Percentiles rank a stretch among this genome's conserved stretches.
phyloP scores from a whole-genome alignment of 495 filamentous ascomycete genomes.

The Aspergillus carlsbadensis region DNA sequence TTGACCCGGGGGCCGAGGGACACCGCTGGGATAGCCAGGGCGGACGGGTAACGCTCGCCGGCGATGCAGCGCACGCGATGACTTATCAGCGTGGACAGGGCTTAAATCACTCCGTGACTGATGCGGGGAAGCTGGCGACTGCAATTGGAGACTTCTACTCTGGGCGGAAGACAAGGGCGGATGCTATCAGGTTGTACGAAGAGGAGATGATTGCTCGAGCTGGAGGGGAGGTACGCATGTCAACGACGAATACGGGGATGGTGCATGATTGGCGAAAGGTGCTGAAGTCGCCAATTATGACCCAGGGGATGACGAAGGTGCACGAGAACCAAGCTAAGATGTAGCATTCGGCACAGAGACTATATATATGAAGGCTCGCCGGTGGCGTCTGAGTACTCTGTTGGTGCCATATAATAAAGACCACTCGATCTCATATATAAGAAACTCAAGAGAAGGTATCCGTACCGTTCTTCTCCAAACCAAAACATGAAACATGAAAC shows the following conservation, averaged over 20 bases:
- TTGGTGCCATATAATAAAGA: too few relatives aligned
- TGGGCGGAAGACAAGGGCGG: slow-evolving; percentile 7
- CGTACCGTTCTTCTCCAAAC: too few relatives aligned
- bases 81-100: slow-evolving; percentile 50
- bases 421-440: too few relatives aligned
- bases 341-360: too few relatives aligned
- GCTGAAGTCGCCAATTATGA: slow-evolving; percentile 21
- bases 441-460: too few relatives aligned
- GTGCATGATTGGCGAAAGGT: slow-evolving; percentile 46
- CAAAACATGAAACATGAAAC: too few relatives aligned
- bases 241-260: slow-evolving; percentile 39
- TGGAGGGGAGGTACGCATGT: slow-evolving; percentile 43
- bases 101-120: slow-evolving; percentile 46
- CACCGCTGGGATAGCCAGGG: slow-evolving; percentile 34
- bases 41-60: slow-evolving; percentile 45
- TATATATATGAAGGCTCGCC: too few relatives aligned
- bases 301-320: slow-evolving; percentile 13
- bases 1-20: slow-evolving; percentile 13
- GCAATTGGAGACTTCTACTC: slow-evolving; percentile 26
- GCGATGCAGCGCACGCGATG: slow-evolving; percentile 54
- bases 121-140: slow-evolving; percentile 41
- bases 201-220: slow-evolving; percentile 49
- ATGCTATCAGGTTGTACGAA: slow-evolving; percentile 40
- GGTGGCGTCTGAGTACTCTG: too few relatives aligned
- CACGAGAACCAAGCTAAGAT: background rate